These are phyloP conservation scores for Agaricus blazei DNA, from an alignment of 768 basidiomycete species.

Conservation along the genomic window DNA sequence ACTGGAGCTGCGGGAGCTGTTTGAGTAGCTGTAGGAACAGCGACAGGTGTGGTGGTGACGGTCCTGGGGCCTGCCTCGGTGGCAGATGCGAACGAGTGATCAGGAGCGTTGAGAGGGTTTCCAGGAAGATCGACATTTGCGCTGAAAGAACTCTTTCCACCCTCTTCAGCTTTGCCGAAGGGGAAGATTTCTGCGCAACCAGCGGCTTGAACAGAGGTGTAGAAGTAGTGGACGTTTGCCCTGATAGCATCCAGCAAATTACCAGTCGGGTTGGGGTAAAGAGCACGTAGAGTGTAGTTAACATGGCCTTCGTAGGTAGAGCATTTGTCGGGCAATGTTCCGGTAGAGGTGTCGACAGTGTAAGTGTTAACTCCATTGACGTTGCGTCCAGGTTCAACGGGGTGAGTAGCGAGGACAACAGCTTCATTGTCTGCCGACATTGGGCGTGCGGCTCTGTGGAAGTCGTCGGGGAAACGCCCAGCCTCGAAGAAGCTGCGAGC, in stretches of 20 bases:
- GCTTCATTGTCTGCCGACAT: not conserved
- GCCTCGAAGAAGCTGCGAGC: constrained; percentile 6
- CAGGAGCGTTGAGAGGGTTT: too few species aligned
- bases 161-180: not conserved
- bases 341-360: not conserved
- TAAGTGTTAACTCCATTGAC: not conserved
- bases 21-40: too few species aligned
- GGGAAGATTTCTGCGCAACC: constrained; percentile 1
- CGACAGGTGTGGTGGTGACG: too few species aligned
- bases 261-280: constrained; percentile 7
- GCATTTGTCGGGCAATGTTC: not conserved
- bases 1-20: too few species aligned
- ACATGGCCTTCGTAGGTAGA: not conserved
- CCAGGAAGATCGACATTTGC: too few species aligned
- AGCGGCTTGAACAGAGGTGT: not conserved
- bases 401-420: not conserved
- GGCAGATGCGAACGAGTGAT: too few species aligned
- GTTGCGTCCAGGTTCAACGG: constrained; percentile 1
- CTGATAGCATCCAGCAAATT: not conserved
- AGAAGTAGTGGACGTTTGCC: not conserved
- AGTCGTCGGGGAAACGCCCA: constrained; percentile 1
- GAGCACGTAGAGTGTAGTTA: not conserved
- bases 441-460: not conserved
- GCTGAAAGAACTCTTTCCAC: too few species aligned
- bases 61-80: too few species aligned